These are phyloP conservation scores for Diplodia scrobiculata DNA, from an alignment of 2,329 filamentous ascomycete species.

Conservation along the genomic window DNA sequence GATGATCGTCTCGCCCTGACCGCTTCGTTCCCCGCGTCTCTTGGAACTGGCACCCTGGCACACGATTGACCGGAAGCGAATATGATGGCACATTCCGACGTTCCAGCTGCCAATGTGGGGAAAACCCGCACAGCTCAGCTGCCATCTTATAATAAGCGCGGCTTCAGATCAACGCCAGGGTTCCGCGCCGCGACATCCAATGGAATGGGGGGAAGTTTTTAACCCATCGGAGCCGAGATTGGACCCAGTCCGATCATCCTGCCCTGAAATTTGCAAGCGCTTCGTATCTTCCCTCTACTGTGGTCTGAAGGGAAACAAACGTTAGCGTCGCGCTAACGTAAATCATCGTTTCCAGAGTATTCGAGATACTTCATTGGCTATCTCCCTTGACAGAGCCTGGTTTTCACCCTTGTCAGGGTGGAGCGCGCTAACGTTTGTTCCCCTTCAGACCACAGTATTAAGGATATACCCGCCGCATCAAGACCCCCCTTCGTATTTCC, in stretches of 20 bases:
- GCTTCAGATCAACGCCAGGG: constrained; percentile 13
- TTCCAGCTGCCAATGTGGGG: background rate
- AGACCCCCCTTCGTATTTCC: constrained; percentile 11
- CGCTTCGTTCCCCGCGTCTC: background rate
- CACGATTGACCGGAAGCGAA: background rate
- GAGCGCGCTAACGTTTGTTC: too few relatives aligned
- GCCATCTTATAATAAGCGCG: too few relatives aligned
- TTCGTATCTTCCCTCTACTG: background rate
- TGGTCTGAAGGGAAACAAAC: too few relatives aligned
- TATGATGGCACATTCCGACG: background rate
- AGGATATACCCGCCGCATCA: background rate
- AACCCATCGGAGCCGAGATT: background rate
- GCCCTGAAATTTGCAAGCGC: constrained; percentile 11
- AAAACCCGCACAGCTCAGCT: background rate
- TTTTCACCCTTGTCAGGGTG: too few relatives aligned
- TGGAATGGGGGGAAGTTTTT: background rate
- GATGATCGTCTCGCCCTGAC: background rate
- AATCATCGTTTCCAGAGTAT: too few relatives aligned
- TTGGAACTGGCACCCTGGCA: background rate
- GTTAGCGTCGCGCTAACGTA: too few relatives aligned
- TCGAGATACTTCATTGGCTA: too few relatives aligned
- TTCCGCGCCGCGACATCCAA: constrained; percentile 19
- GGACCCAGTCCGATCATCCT: background rate
- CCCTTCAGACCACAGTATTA: too few relatives aligned
- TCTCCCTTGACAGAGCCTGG: too few relatives aligned